Conservation (phyloP, 352 stramenopile species). For the Phytophthora megakarya region DNA sequence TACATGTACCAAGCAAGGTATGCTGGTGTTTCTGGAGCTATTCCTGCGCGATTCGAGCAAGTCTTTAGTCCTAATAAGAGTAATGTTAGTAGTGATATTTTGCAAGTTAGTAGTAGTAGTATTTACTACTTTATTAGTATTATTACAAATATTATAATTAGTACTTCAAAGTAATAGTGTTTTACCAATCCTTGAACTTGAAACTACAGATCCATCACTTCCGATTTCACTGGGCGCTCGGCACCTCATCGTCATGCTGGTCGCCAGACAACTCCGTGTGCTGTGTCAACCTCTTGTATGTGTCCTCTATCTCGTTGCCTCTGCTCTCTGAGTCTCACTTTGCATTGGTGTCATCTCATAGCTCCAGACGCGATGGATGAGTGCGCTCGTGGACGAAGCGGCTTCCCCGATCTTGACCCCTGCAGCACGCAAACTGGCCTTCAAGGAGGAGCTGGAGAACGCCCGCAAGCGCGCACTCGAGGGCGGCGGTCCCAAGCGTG, state of each 20-base stretch:
- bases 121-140: no score
- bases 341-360: conserved; percentile 15
- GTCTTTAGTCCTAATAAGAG: no score
- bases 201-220: conserved; percentile 23
- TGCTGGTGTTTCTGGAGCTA: no score
- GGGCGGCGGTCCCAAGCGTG: conserved; percentile 86
- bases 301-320: not conserved
- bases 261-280: conserved; percentile 21
- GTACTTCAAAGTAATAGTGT: no score
- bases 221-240: conserved; percentile 13
- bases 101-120: no score
- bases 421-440: conserved; percentile 68
- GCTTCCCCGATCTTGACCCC: conserved; percentile 49
- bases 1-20: no score
- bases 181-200: conserved; percentile 26
- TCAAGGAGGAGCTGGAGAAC: conserved; percentile 75
- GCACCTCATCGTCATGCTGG: conserved; percentile 15
- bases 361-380: conserved; percentile 48
- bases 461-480: conserved; percentile 76
- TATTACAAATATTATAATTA: no score
- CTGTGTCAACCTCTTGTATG: conserved; percentile 32
- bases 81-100: no score
- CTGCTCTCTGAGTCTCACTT: not conserved
- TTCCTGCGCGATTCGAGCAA: no score
- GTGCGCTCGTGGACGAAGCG: conserved; percentile 36